Evolutionary conservation across 2,329 filamentous ascomycete species (phyloP), one percentile per base, ranked within the genome.

Genomic region (Aspergillus pseudonomiae): DNA sequence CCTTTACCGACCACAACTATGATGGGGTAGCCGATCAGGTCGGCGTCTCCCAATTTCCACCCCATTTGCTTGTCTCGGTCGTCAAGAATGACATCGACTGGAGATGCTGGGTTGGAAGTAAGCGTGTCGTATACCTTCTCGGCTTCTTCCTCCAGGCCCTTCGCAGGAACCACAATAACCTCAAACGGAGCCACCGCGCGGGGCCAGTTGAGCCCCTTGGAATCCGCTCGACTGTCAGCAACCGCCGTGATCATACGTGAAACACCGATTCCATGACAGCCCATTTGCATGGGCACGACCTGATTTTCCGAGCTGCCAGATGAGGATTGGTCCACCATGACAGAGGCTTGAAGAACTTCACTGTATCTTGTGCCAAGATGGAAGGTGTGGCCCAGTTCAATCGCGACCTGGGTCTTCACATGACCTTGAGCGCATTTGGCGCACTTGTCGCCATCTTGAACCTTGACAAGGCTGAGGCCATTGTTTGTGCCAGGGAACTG

Each of bases 311-410:
- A 63, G 32, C 58, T 53, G 53, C 71, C 53, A 57, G 67, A 53
- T 64, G 65, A 65, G 11, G 68, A 67, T 36, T 69, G 71, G 30
- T 80, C 84, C 30, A 82, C 68, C 16, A 81, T 80, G 2, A 95
- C 85, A 0, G 79, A 83, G 1, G 92, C 91, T 9, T 85, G 81
- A 0, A 99, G 83, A 0, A 93, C 90, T 24, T 86, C 83, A 28
- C 91, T 94, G 80, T 99, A 99, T 34, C 94, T 88, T 1, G 92
- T 94, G 12, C 94, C 94, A 1, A 99, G 88, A 76, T 96, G 89
- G 79, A 99, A 99, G 0, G 95, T 98, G 77, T 99, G 95, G 0
- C 93, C 95, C 19, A 98, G 84, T 78, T 99, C 95, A 57, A 98
- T 89, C 9, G 93, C 92, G 65, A 86, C 89, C 62, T 90, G 85